phyloP scores from a whole-genome alignment of 352 stramenopile genomes.

The Phytophthora cajani region DNA sequence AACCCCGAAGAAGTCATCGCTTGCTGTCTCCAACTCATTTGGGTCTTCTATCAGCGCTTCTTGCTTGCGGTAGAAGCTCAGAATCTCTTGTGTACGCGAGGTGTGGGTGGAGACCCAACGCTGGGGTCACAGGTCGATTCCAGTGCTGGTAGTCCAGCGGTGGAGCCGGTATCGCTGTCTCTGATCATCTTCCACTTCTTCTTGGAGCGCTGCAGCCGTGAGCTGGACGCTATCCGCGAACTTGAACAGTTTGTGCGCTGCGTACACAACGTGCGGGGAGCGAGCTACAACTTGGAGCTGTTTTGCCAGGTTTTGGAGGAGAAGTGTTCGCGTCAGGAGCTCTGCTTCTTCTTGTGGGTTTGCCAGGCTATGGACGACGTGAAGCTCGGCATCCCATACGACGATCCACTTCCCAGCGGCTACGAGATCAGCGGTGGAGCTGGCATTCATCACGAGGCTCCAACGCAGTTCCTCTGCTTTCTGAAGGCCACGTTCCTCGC shows the following conservation, averaged over 20 bases:
- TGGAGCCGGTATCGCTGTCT: conserved; percentile 32
- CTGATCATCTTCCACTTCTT: conserved; percentile 63
- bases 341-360: conserved; percentile 65
- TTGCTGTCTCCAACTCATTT: conserved; percentile 49
- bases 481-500: conserved; percentile 64
- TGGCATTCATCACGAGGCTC: not conserved
- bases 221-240: conserved; percentile 39
- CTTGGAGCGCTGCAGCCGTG: conserved; percentile 48
- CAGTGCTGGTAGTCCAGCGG: conserved; percentile 8
- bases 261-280: conserved; percentile 33
- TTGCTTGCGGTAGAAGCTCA: conserved; percentile 56
- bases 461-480: conserved; percentile 45
- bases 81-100: conserved; percentile 21
- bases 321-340: conserved; percentile 38
- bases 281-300: conserved; percentile 46
- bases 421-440: not conserved
- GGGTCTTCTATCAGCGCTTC: conserved; percentile 68
- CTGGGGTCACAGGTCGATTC: conserved; percentile 1
- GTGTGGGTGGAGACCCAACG: conserved; percentile 20
- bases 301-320: conserved; percentile 72
- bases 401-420: conserved; percentile 15
- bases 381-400: conserved; percentile 58
- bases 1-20: conserved; percentile 15
- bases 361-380: conserved; percentile 57
- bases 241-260: conserved; percentile 49